A percentile compares a stretch with the other conserved stretches of the same genome.
These are phyloP conservation scores for Brassica balearica DNA, from an alignment of 441 rosid genomes.

Conservation along the genomic window DNA sequence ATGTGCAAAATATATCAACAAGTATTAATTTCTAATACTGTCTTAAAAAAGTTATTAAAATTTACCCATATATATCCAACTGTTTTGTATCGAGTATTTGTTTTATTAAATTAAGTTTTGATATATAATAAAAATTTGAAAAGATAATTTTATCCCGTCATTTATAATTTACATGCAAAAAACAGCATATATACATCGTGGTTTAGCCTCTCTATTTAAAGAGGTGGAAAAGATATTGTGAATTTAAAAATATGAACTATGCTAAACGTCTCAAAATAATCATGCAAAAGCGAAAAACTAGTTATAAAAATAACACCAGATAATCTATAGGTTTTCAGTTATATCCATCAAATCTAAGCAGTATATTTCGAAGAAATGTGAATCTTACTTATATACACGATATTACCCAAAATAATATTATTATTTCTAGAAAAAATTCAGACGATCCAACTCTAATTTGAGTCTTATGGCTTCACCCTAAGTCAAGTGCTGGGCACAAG, in stretches of 20 bases:
- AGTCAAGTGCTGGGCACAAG: background rate
- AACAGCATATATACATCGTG: background rate
- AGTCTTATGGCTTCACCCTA: background rate
- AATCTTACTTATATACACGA: background rate
- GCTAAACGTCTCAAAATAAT: background rate
- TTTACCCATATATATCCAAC: background rate
- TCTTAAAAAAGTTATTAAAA: background rate
- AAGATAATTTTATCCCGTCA: too few species aligned
- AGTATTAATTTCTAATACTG: background rate
- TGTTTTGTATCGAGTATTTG: background rate
- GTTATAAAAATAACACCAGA: background rate
- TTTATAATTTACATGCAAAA: background rate
- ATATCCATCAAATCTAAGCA: background rate
- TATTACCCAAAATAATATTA: background rate
- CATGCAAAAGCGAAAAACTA: background rate
- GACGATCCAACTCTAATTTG: background rate
- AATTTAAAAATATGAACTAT: background rate
- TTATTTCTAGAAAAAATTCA: background rate
- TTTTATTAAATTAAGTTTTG: background rate
- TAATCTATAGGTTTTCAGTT: background rate
- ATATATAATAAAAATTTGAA: background rate
- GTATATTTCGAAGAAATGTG: background rate
- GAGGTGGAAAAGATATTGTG: background rate
- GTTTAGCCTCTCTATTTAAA: background rate
- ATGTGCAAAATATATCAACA: background rate